Conservation (phyloP, 352 stramenopile genomes). For the Pythium rhizo-oryzae region DNA sequence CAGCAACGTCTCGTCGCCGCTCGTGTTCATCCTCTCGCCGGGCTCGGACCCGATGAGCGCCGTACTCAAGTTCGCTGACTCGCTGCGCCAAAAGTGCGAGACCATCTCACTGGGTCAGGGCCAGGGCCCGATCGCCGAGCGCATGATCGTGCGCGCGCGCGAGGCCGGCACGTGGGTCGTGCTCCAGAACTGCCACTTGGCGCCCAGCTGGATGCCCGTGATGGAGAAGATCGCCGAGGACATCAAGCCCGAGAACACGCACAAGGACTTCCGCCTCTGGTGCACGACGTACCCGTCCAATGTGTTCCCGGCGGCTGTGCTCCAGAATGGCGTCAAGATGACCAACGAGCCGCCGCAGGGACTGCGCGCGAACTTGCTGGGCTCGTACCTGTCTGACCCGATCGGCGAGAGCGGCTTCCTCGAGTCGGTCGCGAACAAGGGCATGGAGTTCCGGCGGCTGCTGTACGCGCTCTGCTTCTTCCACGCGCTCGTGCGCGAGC, state of each 20-base stretch:
- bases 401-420: conserved; percentile 91
- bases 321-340: conserved; percentile 98
- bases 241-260: conserved; percentile 79
- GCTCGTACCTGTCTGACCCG: conserved; percentile 92
- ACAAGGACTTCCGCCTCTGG: conserved; percentile 93
- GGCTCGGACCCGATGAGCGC: conserved; percentile 92
- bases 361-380: conserved; percentile 90
- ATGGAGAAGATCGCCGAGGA: conserved; percentile 93
- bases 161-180: conserved; percentile 91
- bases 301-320: conserved; percentile 92
- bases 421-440: conserved; percentile 70
- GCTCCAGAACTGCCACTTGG: conserved; percentile 92
- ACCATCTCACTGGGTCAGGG: conserved; percentile 93
- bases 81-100: conserved; percentile 70
- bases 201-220: conserved; percentile 92
- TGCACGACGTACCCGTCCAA: conserved; percentile 94
- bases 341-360: conserved; percentile 94
- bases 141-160: conserved; percentile 83
- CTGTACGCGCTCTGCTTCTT: conserved; percentile 92
- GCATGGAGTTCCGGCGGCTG: conserved; percentile 83
- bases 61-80: conserved; percentile 90
- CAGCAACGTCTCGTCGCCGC: conserved; percentile 79
- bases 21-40: conserved; percentile 93
- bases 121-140: conserved; percentile 90
- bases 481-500: conserved; percentile 93